These are phyloP conservation scores for Coniochaeta pulveracea DNA, from an alignment of 2,329 filamentous ascomycete species.

Conservation along the genomic window DNA sequence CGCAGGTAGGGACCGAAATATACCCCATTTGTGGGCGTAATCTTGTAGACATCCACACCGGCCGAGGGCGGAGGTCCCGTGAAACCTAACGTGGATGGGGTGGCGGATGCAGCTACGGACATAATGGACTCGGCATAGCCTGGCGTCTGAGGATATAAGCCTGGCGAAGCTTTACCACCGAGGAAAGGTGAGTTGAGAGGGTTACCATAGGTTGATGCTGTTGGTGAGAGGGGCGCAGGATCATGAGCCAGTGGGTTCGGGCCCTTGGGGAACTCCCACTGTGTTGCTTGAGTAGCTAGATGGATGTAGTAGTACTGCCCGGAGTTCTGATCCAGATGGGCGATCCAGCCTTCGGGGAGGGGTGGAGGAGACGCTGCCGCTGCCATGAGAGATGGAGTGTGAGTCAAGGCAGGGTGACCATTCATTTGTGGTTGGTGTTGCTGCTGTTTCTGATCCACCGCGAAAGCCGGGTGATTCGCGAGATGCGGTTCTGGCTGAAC, in stretches of 20 bases:
- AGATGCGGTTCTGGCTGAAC: constrained; percentile 40
- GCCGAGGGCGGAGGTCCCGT: constrained; percentile 78
- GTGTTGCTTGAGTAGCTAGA: constrained; percentile 84
- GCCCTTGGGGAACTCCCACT: constrained; percentile 98
- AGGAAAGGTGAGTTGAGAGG: constrained; percentile 59
- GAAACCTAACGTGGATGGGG: constrained; percentile 72
- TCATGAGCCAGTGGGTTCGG: constrained; percentile 83
- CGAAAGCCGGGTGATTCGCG: constrained; percentile 76
- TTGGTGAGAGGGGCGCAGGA: constrained; percentile 70
- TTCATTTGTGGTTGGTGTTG: constrained; percentile 37
- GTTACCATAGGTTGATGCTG: constrained; percentile 65
- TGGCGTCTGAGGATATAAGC: constrained; percentile 71
- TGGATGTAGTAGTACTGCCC: constrained; percentile 99
- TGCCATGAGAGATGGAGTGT: constrained; percentile 32
- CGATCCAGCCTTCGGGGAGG: constrained; percentile 95
- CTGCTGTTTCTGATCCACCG: constrained; percentile 56
- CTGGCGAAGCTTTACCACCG: constrained; percentile 58
- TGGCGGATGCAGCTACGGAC: constrained; percentile 63
- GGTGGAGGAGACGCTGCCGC: constrained; percentile 78
- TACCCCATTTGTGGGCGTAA: constrained; percentile 87
- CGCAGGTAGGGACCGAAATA: constrained; percentile 95
- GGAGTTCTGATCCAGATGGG: constrained; percentile 87
- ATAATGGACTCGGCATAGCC: constrained; percentile 80
- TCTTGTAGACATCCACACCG: constrained; percentile 89
- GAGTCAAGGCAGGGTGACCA: constrained; percentile 32